Conservation (phyloP, 1,284 basidiomycete genomes). For the Ceratobasidium papillatum region DNA sequence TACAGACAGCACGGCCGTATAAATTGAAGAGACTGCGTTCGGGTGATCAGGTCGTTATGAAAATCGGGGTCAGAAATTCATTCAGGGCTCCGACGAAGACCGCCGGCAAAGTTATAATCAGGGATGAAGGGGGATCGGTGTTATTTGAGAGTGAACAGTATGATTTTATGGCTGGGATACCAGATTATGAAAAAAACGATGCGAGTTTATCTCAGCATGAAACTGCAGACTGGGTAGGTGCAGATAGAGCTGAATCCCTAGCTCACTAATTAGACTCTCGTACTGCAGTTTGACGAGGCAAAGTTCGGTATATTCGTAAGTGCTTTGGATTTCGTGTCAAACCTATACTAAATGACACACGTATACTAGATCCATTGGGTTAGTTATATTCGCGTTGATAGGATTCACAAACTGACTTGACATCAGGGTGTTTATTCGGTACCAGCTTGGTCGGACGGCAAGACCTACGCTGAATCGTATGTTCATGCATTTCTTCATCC, state of each 20-base stretch:
- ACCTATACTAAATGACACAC: background rate
- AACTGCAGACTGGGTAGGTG: constrained; percentile 60
- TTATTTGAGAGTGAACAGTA: constrained; percentile 20
- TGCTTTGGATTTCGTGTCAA: constrained; percentile 30
- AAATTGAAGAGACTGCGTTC: constrained; percentile 4
- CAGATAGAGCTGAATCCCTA: background rate
- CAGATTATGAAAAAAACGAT: constrained; percentile 40
- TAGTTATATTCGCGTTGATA: background rate
- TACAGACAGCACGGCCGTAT: constrained; percentile 4
- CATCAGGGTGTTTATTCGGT: constrained; percentile 68
- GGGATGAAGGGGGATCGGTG: constrained; percentile 7
- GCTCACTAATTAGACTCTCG: background rate
- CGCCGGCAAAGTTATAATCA: background rate
- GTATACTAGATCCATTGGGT: constrained; percentile 15
- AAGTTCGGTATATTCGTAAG: constrained; percentile 68
- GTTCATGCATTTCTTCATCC: background rate
- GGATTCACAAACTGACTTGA: constrained; percentile 51
- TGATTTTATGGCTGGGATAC: constrained; percentile 49
- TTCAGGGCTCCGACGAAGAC: constrained; percentile 24
- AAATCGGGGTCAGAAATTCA: constrained; percentile 8
- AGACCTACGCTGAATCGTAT: constrained; percentile 66
- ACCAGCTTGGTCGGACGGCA: constrained; percentile 48
- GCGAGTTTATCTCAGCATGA: constrained; percentile 57
- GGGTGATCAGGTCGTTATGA: constrained; percentile 19
- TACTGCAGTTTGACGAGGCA: constrained; percentile 56